A percentile compares a stretch with the other conserved stretches of the same genome.
Evolutionary conservation across 2,329 filamentous ascomycete species (phyloP).

Genomic region (Aspergillus thermomutatus): DNA sequence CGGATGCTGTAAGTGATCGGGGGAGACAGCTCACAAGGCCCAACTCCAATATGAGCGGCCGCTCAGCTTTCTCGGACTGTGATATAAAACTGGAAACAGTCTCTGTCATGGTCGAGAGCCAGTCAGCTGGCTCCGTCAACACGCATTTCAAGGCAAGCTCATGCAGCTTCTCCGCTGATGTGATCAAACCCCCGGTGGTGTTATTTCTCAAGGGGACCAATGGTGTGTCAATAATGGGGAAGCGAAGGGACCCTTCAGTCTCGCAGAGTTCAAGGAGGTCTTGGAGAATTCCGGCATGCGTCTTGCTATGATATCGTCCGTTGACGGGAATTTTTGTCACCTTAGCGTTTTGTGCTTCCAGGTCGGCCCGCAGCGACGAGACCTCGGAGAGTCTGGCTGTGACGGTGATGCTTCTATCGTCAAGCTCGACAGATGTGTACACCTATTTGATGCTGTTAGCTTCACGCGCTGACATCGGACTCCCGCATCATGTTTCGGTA

Average conservation of each 20-base stretch:
- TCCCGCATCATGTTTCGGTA: not conserved
- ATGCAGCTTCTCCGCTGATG: not conserved
- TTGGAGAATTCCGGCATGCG: not conserved
- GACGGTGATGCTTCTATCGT: not conserved
- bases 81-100: not conserved
- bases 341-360: not conserved
- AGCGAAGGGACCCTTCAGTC: not conserved
- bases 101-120: not conserved
- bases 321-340: not conserved
- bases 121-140: not conserved
- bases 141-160: not conserved
- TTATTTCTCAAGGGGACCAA: not conserved
- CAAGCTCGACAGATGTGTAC: conserved; percentile 2
- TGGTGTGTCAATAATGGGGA: not conserved
- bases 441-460: not conserved
- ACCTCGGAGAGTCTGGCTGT: not conserved
- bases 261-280: not conserved
- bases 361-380: not conserved
- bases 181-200: not conserved
- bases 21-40: conserved; percentile 3
- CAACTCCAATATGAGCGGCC: not conserved
- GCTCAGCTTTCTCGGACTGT: not conserved
- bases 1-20: not conserved
- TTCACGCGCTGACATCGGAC: not conserved
- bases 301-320: conserved; percentile 2